phyloP scores from a whole-genome alignment of 768 basidiomycete genomes.

The Trametes meyenii region DNA sequence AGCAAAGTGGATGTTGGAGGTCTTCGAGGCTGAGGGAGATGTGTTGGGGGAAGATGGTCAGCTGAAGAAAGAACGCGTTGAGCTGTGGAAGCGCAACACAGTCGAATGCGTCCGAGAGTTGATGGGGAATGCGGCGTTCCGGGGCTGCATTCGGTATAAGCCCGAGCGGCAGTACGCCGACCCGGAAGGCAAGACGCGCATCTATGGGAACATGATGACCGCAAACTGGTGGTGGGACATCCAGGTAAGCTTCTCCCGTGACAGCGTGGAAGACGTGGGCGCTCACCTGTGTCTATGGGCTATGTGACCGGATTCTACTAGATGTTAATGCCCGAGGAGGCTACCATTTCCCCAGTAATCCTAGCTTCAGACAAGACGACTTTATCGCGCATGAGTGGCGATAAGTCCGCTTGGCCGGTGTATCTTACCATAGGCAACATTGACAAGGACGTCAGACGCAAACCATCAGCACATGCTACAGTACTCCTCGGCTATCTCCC shows the following conservation, averaged over 20 bases:
- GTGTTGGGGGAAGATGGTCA: constrained; percentile 16
- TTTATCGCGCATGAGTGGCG: constrained; percentile 41
- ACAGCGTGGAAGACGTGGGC: too few species aligned
- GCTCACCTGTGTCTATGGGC: too few species aligned
- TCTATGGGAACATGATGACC: constrained; percentile 22
- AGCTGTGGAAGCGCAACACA: constrained; percentile 32
- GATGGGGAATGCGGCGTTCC: constrained; percentile 34
- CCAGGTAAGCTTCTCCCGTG: constrained; percentile 25
- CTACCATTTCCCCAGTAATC: constrained; percentile 41
- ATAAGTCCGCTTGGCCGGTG: constrained; percentile 41
- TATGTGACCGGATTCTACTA: not conserved
- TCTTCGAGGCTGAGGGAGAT: constrained; percentile 20
- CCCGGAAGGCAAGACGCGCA: constrained; percentile 25
- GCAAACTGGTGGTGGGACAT: constrained; percentile 32
- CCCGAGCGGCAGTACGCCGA: constrained; percentile 15
- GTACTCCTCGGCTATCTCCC: constrained; percentile 36
- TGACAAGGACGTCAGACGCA: constrained; percentile 21
- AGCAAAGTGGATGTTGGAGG: constrained; percentile 30
- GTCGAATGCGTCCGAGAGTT: constrained; percentile 34
- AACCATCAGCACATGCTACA: constrained; percentile 21
- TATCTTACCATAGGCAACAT: constrained; percentile 38
- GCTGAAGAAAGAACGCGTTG: constrained; percentile 15
- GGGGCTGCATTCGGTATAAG: constrained; percentile 33
- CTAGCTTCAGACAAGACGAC: constrained; percentile 50
- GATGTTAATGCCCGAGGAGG: constrained; percentile 28